phyloP scores from a whole-genome alignment of 768 basidiomycete species.

The Trametes elegans region DNA sequence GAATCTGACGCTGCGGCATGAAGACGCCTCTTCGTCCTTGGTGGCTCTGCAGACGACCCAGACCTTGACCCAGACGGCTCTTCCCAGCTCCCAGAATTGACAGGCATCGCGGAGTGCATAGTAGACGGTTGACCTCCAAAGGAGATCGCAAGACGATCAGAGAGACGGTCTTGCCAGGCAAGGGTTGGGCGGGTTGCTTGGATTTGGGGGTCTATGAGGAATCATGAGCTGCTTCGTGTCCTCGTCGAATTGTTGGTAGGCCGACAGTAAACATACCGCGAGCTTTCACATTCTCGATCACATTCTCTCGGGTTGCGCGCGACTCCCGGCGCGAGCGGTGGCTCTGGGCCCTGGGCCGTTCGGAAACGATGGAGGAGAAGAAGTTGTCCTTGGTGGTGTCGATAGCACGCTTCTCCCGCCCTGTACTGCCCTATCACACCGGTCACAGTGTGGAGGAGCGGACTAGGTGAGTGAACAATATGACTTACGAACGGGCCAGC shows the following conservation, averaged over 20 bases:
- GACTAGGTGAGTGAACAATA: too few species aligned
- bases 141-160: constrained; percentile 42
- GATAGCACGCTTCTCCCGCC: constrained; percentile 44
- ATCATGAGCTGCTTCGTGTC: not conserved
- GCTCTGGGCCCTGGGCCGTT: constrained; percentile 48
- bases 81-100: too few species aligned
- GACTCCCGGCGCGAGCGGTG: constrained; percentile 60
- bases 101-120: constrained; percentile 26
- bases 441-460: not conserved
- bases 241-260: too few species aligned
- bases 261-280: not conserved
- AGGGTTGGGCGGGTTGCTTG: constrained; percentile 44
- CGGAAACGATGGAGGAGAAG: constrained; percentile 69
- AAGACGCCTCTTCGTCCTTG: constrained; percentile 48
- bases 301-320: constrained; percentile 71
- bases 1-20: constrained; percentile 21
- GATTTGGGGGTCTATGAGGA: constrained; percentile 8
- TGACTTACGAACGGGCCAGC: constrained; percentile 73
- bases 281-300: constrained; percentile 53
- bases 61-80: too few species aligned
- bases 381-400: constrained; percentile 76
- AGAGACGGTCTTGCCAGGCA: constrained; percentile 75
- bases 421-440: constrained; percentile 57
- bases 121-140: constrained; percentile 15
- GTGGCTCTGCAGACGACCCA: constrained; percentile 25